Percentiles rank a stretch among this genome's conserved stretches.
Conservation (phyloP, 768 basidiomycete genomes). For the Cubamyces lactineus region DNA sequence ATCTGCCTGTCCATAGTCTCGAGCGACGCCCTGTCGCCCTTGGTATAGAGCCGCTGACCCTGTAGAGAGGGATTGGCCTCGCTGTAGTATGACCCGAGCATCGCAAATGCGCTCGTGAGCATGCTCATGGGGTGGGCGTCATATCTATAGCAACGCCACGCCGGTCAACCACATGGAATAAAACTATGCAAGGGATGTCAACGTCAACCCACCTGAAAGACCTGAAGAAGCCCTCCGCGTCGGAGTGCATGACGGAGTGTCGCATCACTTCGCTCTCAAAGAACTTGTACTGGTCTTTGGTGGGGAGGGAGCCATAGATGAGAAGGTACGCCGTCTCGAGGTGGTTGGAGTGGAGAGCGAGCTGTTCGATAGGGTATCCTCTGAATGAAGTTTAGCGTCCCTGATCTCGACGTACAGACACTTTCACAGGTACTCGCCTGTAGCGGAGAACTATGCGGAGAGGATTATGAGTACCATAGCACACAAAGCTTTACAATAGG, state of each 20-base stretch:
- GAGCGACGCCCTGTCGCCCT: conserved; percentile 65
- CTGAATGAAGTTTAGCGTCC: conserved; percentile 38
- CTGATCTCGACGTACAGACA: no score
- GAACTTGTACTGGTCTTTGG: conserved; percentile 54
- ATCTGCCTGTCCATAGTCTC: conserved; percentile 92
- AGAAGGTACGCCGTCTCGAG: conserved; percentile 86
- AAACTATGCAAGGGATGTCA: background rate
- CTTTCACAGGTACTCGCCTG: conserved; percentile 45
- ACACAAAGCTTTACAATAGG: background rate
- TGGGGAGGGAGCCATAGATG: conserved; percentile 84
- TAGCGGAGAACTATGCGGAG: conserved; percentile 61
- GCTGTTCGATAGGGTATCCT: conserved; percentile 92
- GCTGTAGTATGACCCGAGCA: conserved; percentile 84
- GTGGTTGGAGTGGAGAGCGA: conserved; percentile 78
- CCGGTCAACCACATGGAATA: background rate
- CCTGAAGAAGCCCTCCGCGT: conserved; percentile 45
- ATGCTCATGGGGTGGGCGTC: conserved; percentile 95
- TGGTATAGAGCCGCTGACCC: conserved; percentile 81
- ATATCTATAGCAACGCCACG: conserved; percentile 51
- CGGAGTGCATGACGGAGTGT: conserved; percentile 56
- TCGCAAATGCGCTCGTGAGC: conserved; percentile 83
- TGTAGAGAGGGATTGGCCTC: conserved; percentile 89
- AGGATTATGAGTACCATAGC: background rate
- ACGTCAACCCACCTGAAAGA: conserved; percentile 41
- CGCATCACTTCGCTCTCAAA: conserved; percentile 81